Evolutionary conservation across 495 filamentous ascomycete genomes (phyloP), one percentile per base, ranked within the genome.

Genomic region (Neurospora sp.): DNA sequence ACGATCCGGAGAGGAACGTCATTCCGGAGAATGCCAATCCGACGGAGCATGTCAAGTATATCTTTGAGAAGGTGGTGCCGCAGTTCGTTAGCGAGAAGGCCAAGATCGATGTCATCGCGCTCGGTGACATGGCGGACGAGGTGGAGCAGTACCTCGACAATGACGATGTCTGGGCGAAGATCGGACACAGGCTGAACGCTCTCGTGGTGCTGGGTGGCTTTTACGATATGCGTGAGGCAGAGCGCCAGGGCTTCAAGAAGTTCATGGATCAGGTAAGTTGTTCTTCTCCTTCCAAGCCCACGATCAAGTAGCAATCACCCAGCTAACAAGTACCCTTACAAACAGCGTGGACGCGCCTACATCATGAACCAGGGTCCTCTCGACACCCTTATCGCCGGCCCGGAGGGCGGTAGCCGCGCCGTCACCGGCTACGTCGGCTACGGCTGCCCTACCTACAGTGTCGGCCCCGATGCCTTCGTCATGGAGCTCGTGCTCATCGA

Each of bases 61-160:
- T 95, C 7, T 92, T 96, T 72, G 84, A 90, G 35, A 73, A 87
- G 10, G 84, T 93, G 1, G 73, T 93, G 35, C 81, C 81, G 4
- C 76, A 84, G 1, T 74, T 87, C 22, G 80, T 88, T 3, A 74
- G 78, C 0, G 59, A 81, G 2, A 74, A 81, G 68, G 87, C 85
- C 2, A 84, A 83, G 68, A 79, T 97, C 37, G 86, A 93, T 78
- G 78, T 96, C 31, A 85, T 96, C 69, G 91, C 86, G 5, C 71
- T 91, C 18, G 87, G 87, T 0, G 88, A 91, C 42, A 86, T 87
- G 14, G 87, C 87, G 1, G 77, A 85, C 18, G 80, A 80, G 37
- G 87, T 86, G 0, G 81, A 90, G 16, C 45, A 76, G 40, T 93
- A 89, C 72, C 78, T 94, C 65, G 81, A 87, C n/a, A 68, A 80